phyloP scores from a whole-genome alignment of 1,284 basidiomycete genomes.

The Mycena citricolor region DNA sequence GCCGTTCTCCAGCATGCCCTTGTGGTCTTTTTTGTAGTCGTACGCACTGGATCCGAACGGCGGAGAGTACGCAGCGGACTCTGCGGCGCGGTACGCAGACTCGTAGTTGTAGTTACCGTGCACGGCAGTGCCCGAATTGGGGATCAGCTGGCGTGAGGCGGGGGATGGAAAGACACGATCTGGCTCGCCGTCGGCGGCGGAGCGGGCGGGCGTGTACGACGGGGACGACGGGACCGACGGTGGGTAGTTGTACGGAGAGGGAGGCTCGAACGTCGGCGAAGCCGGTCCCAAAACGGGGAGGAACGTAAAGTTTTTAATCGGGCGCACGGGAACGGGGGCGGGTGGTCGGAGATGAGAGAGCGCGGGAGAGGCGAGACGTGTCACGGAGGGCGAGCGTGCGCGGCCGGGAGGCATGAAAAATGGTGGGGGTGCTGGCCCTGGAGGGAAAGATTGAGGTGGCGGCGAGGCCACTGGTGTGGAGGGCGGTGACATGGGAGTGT shows the following conservation, averaged over 20 bases:
- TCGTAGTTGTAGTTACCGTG: conserved; percentile 7
- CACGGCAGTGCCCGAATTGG: not conserved
- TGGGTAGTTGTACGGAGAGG: too few species aligned
- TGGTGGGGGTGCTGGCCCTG: conserved; percentile 12
- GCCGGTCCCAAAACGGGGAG: conserved; percentile 16
- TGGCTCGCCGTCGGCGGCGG: conserved; percentile 21
- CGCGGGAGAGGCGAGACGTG: conserved; percentile 17
- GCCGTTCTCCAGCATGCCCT: conserved; percentile 1
- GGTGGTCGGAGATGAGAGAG: conserved; percentile 21
- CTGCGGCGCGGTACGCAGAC: conserved; percentile 19
- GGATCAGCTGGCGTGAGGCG: not conserved
- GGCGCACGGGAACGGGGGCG: conserved; percentile 4
- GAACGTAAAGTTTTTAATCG: conserved; percentile 11
- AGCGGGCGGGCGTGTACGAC: conserved; percentile 13
- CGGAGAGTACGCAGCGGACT: conserved; percentile 21
- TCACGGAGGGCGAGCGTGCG: not conserved
- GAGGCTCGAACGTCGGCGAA: not conserved
- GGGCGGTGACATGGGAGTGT: too few species aligned
- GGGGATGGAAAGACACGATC: conserved; percentile 12
- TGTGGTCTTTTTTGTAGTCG: conserved; percentile 12
- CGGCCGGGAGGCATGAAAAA: conserved; percentile 22
- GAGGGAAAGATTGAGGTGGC: conserved; percentile 17
- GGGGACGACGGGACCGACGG: not conserved
- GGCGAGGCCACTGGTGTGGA: conserved; percentile 18
- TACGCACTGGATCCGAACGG: conserved; percentile 18